phyloP scores from a whole-genome alignment of 2,329 filamentous ascomycete species.

The Dactylellina drechsleri region DNA sequence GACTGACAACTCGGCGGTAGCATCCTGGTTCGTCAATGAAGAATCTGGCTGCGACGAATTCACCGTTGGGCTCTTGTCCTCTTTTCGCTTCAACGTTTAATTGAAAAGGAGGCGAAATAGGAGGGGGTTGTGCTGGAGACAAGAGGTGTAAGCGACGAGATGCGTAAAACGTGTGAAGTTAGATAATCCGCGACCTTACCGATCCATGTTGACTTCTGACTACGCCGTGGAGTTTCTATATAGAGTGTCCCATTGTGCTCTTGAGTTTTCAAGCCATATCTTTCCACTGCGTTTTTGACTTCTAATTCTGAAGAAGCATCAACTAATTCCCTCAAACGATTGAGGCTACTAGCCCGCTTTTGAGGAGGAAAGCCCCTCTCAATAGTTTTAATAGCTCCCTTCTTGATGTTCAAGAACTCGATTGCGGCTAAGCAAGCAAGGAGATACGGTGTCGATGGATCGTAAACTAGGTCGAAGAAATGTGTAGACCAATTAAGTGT shows the following conservation, averaged over 20 bases:
- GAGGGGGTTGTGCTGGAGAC: conserved; percentile 38
- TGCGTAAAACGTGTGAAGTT: background rate
- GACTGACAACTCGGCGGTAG: conserved; percentile 46
- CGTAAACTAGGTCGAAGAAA: conserved; percentile 46
- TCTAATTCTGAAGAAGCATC: conserved; percentile 44
- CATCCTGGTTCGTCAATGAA: conserved; percentile 51
- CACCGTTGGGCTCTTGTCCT: conserved; percentile 23
- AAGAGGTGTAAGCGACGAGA: background rate
- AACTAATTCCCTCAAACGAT: conserved; percentile 31
- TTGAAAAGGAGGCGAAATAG: conserved; percentile 30
- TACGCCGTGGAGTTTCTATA: conserved; percentile 40
- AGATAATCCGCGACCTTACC: conserved; percentile 13
- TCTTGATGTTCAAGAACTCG: conserved; percentile 50
- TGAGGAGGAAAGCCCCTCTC: conserved; percentile 50
- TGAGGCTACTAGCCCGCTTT: conserved; percentile 49
- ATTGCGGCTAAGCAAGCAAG: conserved; percentile 39
- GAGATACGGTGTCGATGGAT: conserved; percentile 46
- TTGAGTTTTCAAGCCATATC: conserved; percentile 46
- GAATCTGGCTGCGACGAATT: conserved; percentile 39
- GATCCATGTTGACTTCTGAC: conserved; percentile 52
- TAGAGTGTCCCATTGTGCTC: conserved; percentile 42
- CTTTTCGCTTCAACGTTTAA: conserved; percentile 30
- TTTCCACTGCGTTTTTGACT: conserved; percentile 37
- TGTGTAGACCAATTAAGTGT: conserved; percentile 52
- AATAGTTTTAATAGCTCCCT: conserved; percentile 51